Evolutionary conservation across 1,284 basidiomycete species (phyloP).

Genomic region (Irpex sp.): DNA sequence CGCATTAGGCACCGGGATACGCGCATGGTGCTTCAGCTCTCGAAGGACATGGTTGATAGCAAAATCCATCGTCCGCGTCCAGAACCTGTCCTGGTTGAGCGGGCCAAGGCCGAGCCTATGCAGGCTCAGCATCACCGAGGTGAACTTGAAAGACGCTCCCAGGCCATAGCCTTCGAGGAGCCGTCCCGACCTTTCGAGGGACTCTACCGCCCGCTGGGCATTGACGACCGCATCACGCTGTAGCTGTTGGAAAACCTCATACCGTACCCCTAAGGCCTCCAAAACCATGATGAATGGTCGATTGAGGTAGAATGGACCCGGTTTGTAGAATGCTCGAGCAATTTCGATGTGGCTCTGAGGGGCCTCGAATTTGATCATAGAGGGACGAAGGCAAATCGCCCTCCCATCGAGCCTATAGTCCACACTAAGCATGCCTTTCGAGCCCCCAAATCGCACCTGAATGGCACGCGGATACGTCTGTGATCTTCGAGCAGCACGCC

Average conservation of each 20-base stretch:
- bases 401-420: conserved; percentile 52
- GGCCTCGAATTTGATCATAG: conserved; percentile 74
- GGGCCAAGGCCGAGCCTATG: conserved; percentile 31
- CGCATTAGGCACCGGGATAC: conserved; percentile 59
- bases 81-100: conserved; percentile 41
- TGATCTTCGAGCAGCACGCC: conserved; percentile 32
- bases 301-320: conserved; percentile 59
- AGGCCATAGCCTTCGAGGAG: conserved; percentile 44
- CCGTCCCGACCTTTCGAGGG: conserved; percentile 40
- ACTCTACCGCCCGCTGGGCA: conserved; percentile 37
- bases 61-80: conserved; percentile 47
- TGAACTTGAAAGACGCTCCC: conserved; percentile 36
- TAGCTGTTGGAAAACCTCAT: conserved; percentile 48
- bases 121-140: conserved; percentile 36
- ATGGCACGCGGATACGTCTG: conserved; percentile 44
- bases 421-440: conserved; percentile 68
- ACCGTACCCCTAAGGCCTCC: conserved; percentile 49
- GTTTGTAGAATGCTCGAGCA: conserved; percentile 57
- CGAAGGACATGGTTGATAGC: conserved; percentile 60
- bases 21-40: conserved; percentile 61
- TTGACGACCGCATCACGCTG: conserved; percentile 52
- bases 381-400: conserved; percentile 59
- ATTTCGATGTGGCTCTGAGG: conserved; percentile 56
- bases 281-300: conserved; percentile 70
- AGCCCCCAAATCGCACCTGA: conserved; percentile 59